Evolutionary conservation across 768 basidiomycete genomes (phyloP).

Genomic region (Mycena floridula): DNA sequence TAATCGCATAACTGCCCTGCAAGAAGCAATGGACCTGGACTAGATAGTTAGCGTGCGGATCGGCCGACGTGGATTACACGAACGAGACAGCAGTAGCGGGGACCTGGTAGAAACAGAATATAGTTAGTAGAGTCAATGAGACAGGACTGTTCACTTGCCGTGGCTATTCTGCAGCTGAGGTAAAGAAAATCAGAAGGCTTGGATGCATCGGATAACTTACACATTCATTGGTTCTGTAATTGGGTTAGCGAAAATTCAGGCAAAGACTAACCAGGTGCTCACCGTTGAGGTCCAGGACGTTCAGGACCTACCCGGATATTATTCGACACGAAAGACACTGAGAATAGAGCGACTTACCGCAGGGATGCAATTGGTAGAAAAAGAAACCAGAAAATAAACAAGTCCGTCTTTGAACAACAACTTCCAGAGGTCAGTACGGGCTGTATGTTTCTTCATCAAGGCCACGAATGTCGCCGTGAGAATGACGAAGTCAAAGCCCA

Average conservation of each 20-base stretch:
- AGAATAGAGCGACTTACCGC: constrained; percentile 38
- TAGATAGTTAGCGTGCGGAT: constrained; percentile 2
- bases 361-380: constrained; percentile 59
- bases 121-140: too few species aligned
- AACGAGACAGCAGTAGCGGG: constrained; percentile 66
- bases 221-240: constrained; percentile 53
- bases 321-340: not conserved
- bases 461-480: constrained; percentile 49
- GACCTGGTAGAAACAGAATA: constrained; percentile 40
- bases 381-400: constrained; percentile 62
- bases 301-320: constrained; percentile 36
- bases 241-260: constrained; percentile 4
- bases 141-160: too few species aligned
- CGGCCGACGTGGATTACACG: constrained; percentile 1
- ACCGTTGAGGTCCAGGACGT: constrained; percentile 56
- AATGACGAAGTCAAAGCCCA: constrained; percentile 63
- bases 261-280: constrained; percentile 16
- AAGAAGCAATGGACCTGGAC: constrained; percentile 52
- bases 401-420: constrained; percentile 71
- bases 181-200: too few species aligned
- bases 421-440: constrained; percentile 57
- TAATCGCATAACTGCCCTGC: constrained; percentile 62
- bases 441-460: constrained; percentile 44
- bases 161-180: too few species aligned
- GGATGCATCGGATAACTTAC: constrained; percentile 38